Evolutionary conservation across 768 basidiomycete species (phyloP).

Genomic region (Strobilomyces dryophilus): DNA sequence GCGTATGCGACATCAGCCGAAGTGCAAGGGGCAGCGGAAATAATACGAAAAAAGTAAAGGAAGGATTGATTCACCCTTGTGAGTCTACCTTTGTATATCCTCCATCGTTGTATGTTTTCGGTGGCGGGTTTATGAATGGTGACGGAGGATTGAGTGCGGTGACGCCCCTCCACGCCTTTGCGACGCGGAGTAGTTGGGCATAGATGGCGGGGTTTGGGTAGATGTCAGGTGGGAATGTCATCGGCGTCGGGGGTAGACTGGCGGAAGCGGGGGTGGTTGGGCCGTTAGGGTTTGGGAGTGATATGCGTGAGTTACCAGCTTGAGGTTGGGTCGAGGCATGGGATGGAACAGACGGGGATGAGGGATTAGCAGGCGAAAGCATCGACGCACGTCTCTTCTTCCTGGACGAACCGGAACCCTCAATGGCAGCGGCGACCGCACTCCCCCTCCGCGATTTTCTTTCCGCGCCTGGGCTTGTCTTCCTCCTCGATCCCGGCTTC

Average conservation of each 20-base stretch:
- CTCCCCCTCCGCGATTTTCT: slow-evolving; percentile 35
- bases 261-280: background rate
- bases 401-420: slow-evolving; percentile 31
- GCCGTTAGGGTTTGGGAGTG: slow-evolving; percentile 8
- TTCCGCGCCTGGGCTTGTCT: slow-evolving; percentile 37
- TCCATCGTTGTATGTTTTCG: slow-evolving; percentile 20
- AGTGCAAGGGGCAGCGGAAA: background rate
- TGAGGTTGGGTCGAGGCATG: slow-evolving; percentile 11
- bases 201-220: slow-evolving; percentile 37
- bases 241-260: slow-evolving; percentile 24
- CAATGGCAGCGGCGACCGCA: slow-evolving; percentile 33
- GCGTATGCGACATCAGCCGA: slow-evolving; percentile 11
- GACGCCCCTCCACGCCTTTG: slow-evolving; percentile 63
- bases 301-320: slow-evolving; percentile 17
- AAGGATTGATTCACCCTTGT: slow-evolving; percentile 24
- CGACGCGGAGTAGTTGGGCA: slow-evolving; percentile 51
- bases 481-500: slow-evolving; percentile 30
- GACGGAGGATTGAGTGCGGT: slow-evolving; percentile 45
- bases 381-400: slow-evolving; percentile 39
- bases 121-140: slow-evolving; percentile 16
- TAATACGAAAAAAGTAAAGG: background rate
- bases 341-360: slow-evolving; percentile 13
- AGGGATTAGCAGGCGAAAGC: slow-evolving; percentile 23
- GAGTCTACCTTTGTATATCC: slow-evolving; percentile 21
- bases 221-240: slow-evolving; percentile 35